A percentile compares a stretch with the other conserved stretches of the same genome.
Conservation (phyloP, 495 filamentous ascomycete species). For the Neurospora sp. region DNA sequence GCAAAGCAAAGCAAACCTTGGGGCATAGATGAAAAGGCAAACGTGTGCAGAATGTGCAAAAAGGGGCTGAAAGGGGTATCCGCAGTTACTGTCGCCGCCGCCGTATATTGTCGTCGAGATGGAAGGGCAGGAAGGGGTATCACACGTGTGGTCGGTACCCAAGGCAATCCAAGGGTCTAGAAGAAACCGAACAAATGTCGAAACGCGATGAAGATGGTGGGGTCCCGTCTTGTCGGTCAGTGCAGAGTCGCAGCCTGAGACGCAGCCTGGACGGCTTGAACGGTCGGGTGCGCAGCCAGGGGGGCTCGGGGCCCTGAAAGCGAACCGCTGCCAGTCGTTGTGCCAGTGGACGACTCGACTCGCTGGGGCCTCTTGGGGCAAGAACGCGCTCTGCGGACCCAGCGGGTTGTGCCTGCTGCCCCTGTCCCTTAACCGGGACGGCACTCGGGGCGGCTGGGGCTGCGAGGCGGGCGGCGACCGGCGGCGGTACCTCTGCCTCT, state of each 20-base stretch:
- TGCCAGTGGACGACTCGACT: neutral
- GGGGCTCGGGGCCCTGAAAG: neutral
- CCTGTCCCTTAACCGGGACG: neutral
- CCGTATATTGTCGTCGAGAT: neutral
- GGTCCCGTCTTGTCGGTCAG: neutral
- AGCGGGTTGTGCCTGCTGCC: neutral
- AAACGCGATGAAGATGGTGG: neutral
- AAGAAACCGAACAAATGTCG: slow-evolving; percentile 8
- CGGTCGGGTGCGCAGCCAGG: neutral
- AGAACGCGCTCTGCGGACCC: neutral
- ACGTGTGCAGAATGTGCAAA: neutral
- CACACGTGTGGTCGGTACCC: slow-evolving; percentile 1
- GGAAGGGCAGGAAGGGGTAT: neutral
- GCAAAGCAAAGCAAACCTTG: neutral
- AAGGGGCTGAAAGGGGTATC: neutral
- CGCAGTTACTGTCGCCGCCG: neutral
- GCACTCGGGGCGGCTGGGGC: neutral
- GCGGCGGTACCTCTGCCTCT: too few relatives aligned
- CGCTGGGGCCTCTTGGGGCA: neutral
- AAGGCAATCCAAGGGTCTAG: slow-evolving; percentile 1
- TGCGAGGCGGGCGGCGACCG: neutral
- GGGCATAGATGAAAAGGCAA: neutral
- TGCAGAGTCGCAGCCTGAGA: neutral
- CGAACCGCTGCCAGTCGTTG: neutral
- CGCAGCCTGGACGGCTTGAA: neutral